These are phyloP conservation scores for Aspergillus thermomutatus DNA, from an alignment of 2,329 filamentous ascomycete species.

Conservation along the genomic window DNA sequence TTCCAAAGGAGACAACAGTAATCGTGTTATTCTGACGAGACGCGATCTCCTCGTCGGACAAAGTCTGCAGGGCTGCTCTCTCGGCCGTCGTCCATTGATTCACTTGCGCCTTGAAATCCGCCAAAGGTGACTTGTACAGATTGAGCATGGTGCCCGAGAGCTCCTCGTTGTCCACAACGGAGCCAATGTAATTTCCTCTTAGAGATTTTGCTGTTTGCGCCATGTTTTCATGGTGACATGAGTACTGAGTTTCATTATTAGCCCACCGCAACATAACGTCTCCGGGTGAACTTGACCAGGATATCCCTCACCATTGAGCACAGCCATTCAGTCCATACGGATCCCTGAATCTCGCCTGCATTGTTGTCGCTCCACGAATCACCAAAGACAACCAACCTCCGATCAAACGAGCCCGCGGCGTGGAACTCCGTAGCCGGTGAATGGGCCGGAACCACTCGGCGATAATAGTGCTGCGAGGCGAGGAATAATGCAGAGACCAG, in stretches of 20 bases:
- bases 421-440: slow-evolving; percentile 16
- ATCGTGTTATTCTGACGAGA: slow-evolving; percentile 30
- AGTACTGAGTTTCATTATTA: slow-evolving; percentile 21
- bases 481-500: slow-evolving; percentile 28
- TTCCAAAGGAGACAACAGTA: slow-evolving; percentile 36
- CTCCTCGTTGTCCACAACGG: slow-evolving; percentile 34
- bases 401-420: slow-evolving; percentile 20
- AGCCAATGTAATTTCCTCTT: slow-evolving; percentile 25
- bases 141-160: slow-evolving; percentile 20
- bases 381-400: slow-evolving; percentile 36
- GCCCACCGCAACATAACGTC: neutral
- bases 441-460: slow-evolving; percentile 16
- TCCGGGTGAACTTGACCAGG: neutral
- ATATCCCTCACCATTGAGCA: slow-evolving; percentile 31
- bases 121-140: slow-evolving; percentile 24
- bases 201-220: slow-evolving; percentile 27
- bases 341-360: slow-evolving; percentile 24
- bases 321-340: slow-evolving; percentile 35
- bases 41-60: slow-evolving; percentile 21
- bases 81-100: slow-evolving; percentile 35
- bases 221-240: slow-evolving; percentile 34
- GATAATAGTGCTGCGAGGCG: slow-evolving; percentile 21
- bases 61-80: slow-evolving; percentile 15
- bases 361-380: slow-evolving; percentile 40
- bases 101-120: slow-evolving; percentile 38